These are phyloP conservation scores for Hericium erinaceus DNA, from an alignment of 768 basidiomycete species.

Conservation along the genomic window DNA sequence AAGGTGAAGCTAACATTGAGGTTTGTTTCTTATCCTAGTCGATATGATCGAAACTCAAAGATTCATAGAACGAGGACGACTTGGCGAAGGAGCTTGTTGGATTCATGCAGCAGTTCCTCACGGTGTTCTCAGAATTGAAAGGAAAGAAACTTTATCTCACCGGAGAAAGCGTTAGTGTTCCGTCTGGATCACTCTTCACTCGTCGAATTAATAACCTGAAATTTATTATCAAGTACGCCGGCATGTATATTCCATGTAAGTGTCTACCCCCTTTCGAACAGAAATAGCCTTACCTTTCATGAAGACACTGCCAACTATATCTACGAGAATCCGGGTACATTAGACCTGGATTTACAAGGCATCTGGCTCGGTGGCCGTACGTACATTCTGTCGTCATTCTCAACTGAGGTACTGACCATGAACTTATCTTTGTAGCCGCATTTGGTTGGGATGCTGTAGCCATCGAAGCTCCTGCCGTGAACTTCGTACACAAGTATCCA, in stretches of 20 bases:
- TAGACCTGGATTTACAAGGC: slow-evolving; percentile 7
- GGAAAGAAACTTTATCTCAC: slow-evolving; percentile 12
- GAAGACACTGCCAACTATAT: slow-evolving; percentile 13
- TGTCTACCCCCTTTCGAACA: not conserved
- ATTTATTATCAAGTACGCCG: slow-evolving; percentile 4
- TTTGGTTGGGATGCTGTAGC: slow-evolving; percentile 59
- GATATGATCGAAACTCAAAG: not conserved
- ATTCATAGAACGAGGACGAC: slow-evolving; percentile 9
- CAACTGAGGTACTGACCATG: not conserved
- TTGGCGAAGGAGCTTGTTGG: slow-evolving; percentile 9
- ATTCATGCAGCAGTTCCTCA: slow-evolving; percentile 12
- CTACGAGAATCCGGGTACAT: slow-evolving; percentile 4
- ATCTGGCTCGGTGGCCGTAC: slow-evolving; percentile 11
- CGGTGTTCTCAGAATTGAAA: slow-evolving; percentile 10
- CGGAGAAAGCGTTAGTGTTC: slow-evolving; percentile 10
- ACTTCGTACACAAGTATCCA: slow-evolving; percentile 65
- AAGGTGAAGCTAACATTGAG: slow-evolving; percentile 8
- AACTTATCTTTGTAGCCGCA: slow-evolving; percentile 28
- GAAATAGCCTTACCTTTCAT: not conserved
- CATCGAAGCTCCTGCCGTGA: slow-evolving; percentile 60
- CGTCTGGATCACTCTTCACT: not conserved
- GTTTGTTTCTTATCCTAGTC: not conserved
- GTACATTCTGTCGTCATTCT: not conserved
- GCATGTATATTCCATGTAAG: slow-evolving; percentile 9
- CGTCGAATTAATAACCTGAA: not conserved